A percentile compares a stretch with the other conserved stretches of the same genome.
Evolutionary conservation across 176 grass and related monocot species (phyloP).

Genomic region (Poa pratensis): DNA sequence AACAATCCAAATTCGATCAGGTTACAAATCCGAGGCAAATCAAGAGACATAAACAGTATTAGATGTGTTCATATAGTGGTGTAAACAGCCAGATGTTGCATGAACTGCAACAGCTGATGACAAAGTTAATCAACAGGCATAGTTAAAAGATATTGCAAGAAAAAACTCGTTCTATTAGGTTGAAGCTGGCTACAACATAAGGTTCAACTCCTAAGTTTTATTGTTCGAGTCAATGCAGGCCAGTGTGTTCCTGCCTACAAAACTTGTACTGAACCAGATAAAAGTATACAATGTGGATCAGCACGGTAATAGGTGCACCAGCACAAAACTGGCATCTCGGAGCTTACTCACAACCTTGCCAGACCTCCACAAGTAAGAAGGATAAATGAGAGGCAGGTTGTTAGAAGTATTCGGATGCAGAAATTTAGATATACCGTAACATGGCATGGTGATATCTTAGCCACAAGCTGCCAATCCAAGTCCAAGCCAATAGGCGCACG

Average conservation of each 20-base stretch:
- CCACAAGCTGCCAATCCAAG: slow-evolving; percentile 84
- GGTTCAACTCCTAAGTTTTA: neutral
- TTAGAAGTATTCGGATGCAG: neutral
- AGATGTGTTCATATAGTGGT: neutral
- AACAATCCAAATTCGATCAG: slow-evolving; percentile 1
- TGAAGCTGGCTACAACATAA: slow-evolving; percentile 18
- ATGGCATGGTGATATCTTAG: slow-evolving; percentile 95
- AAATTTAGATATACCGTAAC: slow-evolving; percentile 74
- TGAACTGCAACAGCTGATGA: neutral
- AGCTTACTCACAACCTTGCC: slow-evolving; percentile 10
- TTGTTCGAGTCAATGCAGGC: neutral
- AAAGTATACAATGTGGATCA: neutral
- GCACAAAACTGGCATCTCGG: slow-evolving; percentile 6
- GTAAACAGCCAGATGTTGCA: neutral
- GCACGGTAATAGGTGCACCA: neutral
- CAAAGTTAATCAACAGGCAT: neutral
- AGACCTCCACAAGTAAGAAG: neutral
- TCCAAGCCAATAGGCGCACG: slow-evolving; percentile 68
- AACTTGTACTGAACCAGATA: slow-evolving; percentile 1
- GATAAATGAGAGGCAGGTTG: neutral
- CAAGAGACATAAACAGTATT: neutral
- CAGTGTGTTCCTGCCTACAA: neutral
- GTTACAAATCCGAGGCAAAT: neutral
- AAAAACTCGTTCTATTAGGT: neutral
- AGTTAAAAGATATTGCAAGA: neutral